A percentile compares a stretch with the other conserved stretches of the same genome.
Evolutionary conservation across 345 rosid species (phyloP).

Genomic region (Pugionium cornutum): DNA sequence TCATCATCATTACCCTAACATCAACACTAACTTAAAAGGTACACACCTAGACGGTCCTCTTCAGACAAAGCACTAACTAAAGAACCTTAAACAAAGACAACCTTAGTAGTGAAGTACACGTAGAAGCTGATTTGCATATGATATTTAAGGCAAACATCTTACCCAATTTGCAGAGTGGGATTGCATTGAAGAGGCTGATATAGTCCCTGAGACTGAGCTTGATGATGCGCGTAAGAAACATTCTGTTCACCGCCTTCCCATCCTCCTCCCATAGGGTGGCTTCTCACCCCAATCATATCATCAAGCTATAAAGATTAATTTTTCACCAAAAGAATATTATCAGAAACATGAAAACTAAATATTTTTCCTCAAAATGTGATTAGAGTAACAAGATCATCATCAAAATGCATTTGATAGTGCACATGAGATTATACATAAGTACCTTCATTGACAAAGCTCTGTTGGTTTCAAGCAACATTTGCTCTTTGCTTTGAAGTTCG

Average conservation of each 20-base stretch:
- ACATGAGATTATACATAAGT: background rate
- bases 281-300: slow-evolving; percentile 64
- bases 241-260: slow-evolving; percentile 73
- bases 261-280: slow-evolving; percentile 50
- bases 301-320: slow-evolving; percentile 54
- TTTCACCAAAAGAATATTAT: slow-evolving; percentile 20
- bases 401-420: background rate
- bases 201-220: slow-evolving; percentile 66
- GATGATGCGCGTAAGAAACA: slow-evolving; percentile 59
- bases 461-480: slow-evolving; percentile 80
- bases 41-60: background rate
- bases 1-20: slow-evolving; percentile 20
- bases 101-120: background rate
- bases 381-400: slow-evolving; percentile 13
- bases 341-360: slow-evolving; percentile 18
- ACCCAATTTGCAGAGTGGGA: slow-evolving; percentile 97
- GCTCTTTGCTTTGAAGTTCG: slow-evolving; percentile 93
- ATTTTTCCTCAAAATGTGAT: background rate
- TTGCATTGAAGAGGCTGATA: slow-evolving; percentile 88
- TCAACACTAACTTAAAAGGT: background rate
- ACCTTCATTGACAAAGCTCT: slow-evolving; percentile 81
- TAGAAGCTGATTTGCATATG: background rate
- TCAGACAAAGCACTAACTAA: slow-evolving; percentile 6
- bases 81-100: slow-evolving; percentile 5
- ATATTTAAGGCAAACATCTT: slow-evolving; percentile 10